Conservation (phyloP, 2,329 filamentous ascomycete species). For the Proliferodiscus dingleyae region DNA sequence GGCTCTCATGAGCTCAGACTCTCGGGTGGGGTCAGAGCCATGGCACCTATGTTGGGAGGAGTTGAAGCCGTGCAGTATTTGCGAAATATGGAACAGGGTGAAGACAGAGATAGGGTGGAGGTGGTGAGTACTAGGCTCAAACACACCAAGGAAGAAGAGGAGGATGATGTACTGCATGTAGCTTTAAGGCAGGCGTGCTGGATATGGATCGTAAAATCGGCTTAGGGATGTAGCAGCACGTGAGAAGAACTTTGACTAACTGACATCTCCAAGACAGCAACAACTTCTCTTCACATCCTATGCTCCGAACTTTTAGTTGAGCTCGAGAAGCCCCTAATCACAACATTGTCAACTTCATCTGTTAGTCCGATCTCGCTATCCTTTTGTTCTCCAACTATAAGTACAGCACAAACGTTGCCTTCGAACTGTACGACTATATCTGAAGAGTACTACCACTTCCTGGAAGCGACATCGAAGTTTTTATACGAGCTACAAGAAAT, state of each 20-base stretch:
- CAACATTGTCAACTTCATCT: neutral
- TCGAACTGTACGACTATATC: conserved; percentile 13
- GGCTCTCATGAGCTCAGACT: too few relatives aligned
- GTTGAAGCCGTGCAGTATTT: too few relatives aligned
- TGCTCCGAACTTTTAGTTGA: conserved; percentile 20
- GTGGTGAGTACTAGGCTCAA: too few relatives aligned
- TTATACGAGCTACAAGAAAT: conserved; percentile 26
- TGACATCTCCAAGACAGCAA: conserved; percentile 14
- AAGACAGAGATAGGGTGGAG: conserved; percentile 20
- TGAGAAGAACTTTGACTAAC: neutral
- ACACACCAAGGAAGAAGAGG: too few relatives aligned
- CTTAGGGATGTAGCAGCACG: neutral
- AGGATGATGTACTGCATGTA: too few relatives aligned
- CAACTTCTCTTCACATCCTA: conserved; percentile 20
- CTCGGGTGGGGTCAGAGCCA: too few relatives aligned
- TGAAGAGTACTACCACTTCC: conserved; percentile 25
- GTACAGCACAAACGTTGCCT: neutral
- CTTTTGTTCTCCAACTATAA: neutral
- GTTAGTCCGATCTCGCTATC: neutral
- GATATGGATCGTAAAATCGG: too few relatives aligned
- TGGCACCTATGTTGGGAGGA: too few relatives aligned
- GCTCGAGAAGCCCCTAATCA: conserved; percentile 22
- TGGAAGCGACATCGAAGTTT: conserved; percentile 24
- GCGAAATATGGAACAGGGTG: conserved; percentile 2
- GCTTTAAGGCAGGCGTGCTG: too few relatives aligned